Evolutionary conservation across 345 rosid genomes (phyloP).

Genomic region (Eucalyptus fibrosa): DNA sequence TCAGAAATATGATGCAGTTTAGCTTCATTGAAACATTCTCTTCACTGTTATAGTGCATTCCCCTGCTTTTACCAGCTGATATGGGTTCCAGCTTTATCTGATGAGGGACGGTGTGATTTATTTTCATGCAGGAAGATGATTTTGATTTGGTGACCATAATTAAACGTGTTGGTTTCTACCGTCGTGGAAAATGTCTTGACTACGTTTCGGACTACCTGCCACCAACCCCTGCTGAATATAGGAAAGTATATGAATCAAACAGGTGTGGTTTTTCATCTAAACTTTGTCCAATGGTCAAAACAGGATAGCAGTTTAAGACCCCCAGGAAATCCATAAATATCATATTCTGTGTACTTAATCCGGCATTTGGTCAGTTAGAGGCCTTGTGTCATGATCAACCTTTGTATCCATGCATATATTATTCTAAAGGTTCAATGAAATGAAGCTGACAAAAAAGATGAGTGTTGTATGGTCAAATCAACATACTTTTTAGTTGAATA

Average conservation of each 20-base stretch:
- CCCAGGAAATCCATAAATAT: neutral
- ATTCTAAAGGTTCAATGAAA: neutral
- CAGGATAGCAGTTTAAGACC: neutral
- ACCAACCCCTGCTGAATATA: slow-evolving; percentile 37
- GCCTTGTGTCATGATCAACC: neutral
- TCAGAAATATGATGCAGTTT: neutral
- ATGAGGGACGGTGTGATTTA: neutral
- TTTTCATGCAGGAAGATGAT: slow-evolving; percentile 32
- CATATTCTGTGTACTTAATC: neutral
- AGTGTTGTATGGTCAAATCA: neutral
- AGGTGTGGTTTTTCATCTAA: slow-evolving; percentile 2
- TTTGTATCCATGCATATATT: neutral
- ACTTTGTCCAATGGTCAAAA: neutral
- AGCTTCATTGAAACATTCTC: neutral
- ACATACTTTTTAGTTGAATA: neutral
- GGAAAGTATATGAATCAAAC: slow-evolving; percentile 8
- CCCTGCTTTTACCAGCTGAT: neutral
- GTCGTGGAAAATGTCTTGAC: slow-evolving; percentile 31
- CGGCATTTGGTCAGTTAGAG: neutral
- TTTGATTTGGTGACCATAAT: slow-evolving; percentile 27
- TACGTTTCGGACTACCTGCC: slow-evolving; percentile 34
- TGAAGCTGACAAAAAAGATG: neutral
- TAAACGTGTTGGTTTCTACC: slow-evolving; percentile 37
- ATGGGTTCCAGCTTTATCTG: neutral
- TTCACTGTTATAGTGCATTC: neutral